Evolutionary conservation across 495 filamentous ascomycete species (phyloP).

Genomic region (Geoglossum glabrum): DNA sequence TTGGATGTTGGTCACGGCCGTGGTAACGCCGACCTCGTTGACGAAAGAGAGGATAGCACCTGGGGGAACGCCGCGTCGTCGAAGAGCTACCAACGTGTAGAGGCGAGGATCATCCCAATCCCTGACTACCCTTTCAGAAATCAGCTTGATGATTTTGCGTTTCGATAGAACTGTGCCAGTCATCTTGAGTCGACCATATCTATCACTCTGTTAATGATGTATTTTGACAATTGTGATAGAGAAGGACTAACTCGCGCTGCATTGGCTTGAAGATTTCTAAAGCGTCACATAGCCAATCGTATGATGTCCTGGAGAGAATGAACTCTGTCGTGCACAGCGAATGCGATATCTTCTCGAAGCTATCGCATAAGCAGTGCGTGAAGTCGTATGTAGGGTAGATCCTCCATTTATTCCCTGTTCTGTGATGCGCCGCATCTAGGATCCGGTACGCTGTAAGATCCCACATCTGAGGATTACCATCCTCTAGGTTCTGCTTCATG

Average conservation of each 20-base stretch:
- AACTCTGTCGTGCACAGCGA: slow-evolving; percentile 83
- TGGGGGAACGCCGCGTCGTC: slow-evolving; percentile 65
- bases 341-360: slow-evolving; percentile 74
- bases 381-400: slow-evolving; percentile 90
- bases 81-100: slow-evolving; percentile 71
- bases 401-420: slow-evolving; percentile 54
- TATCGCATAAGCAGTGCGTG: slow-evolving; percentile 75
- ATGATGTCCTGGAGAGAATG: slow-evolving; percentile 49
- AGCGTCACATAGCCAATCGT: slow-evolving; percentile 69
- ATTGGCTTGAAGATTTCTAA: slow-evolving; percentile 66
- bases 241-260: slow-evolving; percentile 46
- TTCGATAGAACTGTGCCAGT: slow-evolving; percentile 70
- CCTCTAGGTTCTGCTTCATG: slow-evolving; percentile 60
- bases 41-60: slow-evolving; percentile 75
- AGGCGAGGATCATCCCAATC: slow-evolving; percentile 82
- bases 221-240: not conserved
- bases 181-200: slow-evolving; percentile 60
- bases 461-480: slow-evolving; percentile 38
- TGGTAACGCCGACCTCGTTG: slow-evolving; percentile 75
- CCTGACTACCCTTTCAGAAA: slow-evolving; percentile 49
- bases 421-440: slow-evolving; percentile 44
- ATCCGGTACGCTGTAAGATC: slow-evolving; percentile 67
- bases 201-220: slow-evolving; percentile 8
- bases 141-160: slow-evolving; percentile 57
- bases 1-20: slow-evolving; percentile 49